Percentiles rank a stretch among this genome's conserved stretches.
phyloP scores from a whole-genome alignment of 176 grass and related monocot species.

The Leersia perrieri region DNA sequence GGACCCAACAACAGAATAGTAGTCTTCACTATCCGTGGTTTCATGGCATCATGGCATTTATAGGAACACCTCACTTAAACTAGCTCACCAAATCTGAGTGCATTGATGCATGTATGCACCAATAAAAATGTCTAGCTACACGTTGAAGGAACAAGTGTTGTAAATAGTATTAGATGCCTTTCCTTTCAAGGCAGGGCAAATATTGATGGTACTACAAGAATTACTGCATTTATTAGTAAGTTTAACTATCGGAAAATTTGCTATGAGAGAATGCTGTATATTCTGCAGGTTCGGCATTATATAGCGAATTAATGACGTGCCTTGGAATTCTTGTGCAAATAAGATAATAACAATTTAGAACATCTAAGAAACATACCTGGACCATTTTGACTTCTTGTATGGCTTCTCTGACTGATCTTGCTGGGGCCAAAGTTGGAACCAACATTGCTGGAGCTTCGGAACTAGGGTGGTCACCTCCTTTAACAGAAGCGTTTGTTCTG shows the following conservation, averaged over 20 bases:
- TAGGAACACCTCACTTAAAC: background rate
- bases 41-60: constrained; percentile 27
- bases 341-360: background rate
- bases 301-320: background rate
- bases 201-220: background rate
- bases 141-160: background rate
- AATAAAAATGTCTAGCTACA: background rate
- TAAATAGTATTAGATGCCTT: background rate
- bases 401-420: constrained; percentile 72
- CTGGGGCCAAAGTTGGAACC: constrained; percentile 80
- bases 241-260: background rate
- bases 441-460: constrained; percentile 67
- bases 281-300: background rate
- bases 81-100: constrained; percentile 18
- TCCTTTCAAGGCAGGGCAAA: constrained; percentile 3
- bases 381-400: constrained; percentile 99
- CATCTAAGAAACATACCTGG: constrained; percentile 54
- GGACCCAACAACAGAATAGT: background rate
- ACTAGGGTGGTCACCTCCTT: constrained; percentile 47
- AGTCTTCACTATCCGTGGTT: background rate
- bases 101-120: background rate
- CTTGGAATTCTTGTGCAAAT: background rate
- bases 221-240: background rate
- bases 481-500: constrained; percentile 45
- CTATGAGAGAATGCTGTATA: background rate